A percentile compares a stretch with the other conserved stretches of the same genome.
These are phyloP conservation scores for Orbilia oligospora DNA, from an alignment of 2,329 filamentous ascomycete genomes.

Conservation along the genomic window DNA sequence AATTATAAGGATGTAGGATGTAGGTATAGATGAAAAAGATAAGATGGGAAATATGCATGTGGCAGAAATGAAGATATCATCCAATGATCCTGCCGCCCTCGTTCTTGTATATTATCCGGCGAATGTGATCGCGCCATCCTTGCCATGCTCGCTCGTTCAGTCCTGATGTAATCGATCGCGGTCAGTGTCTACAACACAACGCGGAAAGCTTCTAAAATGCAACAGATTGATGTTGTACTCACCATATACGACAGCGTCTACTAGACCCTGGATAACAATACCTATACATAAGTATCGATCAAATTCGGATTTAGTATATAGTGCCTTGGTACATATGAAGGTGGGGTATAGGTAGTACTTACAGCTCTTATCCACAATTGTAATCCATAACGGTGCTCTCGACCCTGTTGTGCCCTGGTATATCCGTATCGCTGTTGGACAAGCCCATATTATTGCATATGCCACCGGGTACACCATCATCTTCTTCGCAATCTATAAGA, in stretches of 20 bases:
- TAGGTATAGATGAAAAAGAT: constrained; percentile 5
- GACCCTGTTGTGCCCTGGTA: constrained; percentile 67
- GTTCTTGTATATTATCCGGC: constrained; percentile 47
- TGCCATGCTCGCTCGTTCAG: constrained; percentile 61
- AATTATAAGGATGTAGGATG: constrained; percentile 6
- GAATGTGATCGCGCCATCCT: constrained; percentile 60
- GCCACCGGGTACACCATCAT: constrained; percentile 69
- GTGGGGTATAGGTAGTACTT: constrained; percentile 2
- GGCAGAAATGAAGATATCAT: constrained; percentile 34
- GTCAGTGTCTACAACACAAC: constrained; percentile 45
- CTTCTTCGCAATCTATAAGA: constrained; percentile 66
- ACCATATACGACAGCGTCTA: constrained; percentile 68
- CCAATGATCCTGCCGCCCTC: constrained; percentile 50
- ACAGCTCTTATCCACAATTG: constrained; percentile 66
- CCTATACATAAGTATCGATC: constrained; percentile 64
- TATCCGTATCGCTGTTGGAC: constrained; percentile 68
- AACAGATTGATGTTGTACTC: constrained; percentile 32
- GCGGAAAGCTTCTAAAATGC: constrained; percentile 9
- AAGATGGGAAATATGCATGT: constrained; percentile 9
- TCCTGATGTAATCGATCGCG: constrained; percentile 23
- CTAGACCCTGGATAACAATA: constrained; percentile 68
- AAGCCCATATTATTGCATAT: constrained; percentile 68
- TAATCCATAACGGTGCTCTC: constrained; percentile 66
- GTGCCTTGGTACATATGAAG: not conserved
- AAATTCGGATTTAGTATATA: not conserved